These are phyloP conservation scores for Coniella lustricola DNA, from an alignment of 2,329 filamentous ascomycete species.

Conservation along the genomic window DNA sequence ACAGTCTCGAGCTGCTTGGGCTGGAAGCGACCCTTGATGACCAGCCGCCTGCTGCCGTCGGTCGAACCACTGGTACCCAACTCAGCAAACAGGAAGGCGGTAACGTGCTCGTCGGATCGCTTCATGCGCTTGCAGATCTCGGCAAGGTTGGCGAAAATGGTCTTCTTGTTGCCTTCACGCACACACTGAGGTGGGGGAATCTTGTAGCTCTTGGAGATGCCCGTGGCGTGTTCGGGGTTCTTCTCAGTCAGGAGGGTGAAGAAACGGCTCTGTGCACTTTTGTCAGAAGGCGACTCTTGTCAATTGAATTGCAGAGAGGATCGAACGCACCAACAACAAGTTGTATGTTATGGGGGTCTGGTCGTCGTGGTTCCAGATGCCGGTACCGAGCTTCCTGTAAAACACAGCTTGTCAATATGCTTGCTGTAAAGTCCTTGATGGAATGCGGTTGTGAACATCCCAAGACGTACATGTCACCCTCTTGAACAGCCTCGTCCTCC, in stretches of 20 bases:
- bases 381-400: conserved; percentile 54
- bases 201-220: conserved; percentile 93
- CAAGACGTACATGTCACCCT: conserved; percentile 69
- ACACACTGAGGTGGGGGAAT: conserved; percentile 97
- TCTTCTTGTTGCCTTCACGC: conserved; percentile 99
- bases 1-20: conserved; percentile 99
- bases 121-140: conserved; percentile 99
- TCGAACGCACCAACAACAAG: conserved; percentile 58
- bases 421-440: too few relatives aligned
- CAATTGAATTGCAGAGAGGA: not conserved
- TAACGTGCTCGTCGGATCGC: conserved; percentile 95
- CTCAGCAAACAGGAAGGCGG: conserved; percentile 93
- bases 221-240: conserved; percentile 90
- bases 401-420: not conserved
- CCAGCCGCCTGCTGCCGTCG: conserved; percentile 83
- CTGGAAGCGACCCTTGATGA: conserved; percentile 99
- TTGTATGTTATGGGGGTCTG: conserved; percentile 74
- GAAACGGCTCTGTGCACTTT: conserved; percentile 60
- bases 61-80: conserved; percentile 95
- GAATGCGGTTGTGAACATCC: too few relatives aligned
- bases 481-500: conserved; percentile 43
- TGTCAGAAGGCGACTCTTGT: not conserved
- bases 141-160: conserved; percentile 97
- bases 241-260: conserved; percentile 91
- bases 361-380: conserved; percentile 82